These are phyloP conservation scores for Wallacemonas rigidus DNA, from an alignment of 208 protist genomes.

Conservation along the genomic window DNA sequence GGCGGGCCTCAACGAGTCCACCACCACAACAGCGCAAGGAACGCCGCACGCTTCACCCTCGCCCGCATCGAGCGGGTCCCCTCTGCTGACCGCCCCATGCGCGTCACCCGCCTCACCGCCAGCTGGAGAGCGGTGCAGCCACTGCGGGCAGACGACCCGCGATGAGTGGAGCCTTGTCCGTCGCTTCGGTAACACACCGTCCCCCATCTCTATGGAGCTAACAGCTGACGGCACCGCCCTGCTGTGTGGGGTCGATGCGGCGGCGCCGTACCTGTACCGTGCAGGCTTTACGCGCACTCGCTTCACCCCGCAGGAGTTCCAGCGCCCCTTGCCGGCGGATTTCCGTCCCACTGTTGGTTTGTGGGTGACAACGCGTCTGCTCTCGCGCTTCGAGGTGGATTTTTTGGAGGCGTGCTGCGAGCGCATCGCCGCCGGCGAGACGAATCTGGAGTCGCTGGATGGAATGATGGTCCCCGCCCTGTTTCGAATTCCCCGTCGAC, in stretches of 20 bases:
- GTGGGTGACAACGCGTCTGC: slow-evolving; percentile 61
- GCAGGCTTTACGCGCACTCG: slow-evolving; percentile 76
- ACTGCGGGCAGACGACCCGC: slow-evolving; percentile 42
- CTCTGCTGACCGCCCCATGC: background rate
- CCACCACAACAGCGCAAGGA: background rate
- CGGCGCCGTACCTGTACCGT: slow-evolving; percentile 66
- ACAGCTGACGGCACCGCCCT: slow-evolving; percentile 74
- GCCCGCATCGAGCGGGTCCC: background rate
- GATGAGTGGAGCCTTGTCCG: slow-evolving; percentile 68
- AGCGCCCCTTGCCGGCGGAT: background rate
- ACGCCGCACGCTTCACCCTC: background rate
- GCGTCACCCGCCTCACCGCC: background rate
- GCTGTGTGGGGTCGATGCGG: slow-evolving; percentile 67
- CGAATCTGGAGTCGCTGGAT: slow-evolving; percentile 40
- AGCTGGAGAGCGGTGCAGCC: slow-evolving; percentile 35
- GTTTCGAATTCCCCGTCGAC: slow-evolving; percentile 79
- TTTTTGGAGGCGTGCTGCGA: slow-evolving; percentile 88
- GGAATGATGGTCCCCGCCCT: slow-evolving; percentile 59
- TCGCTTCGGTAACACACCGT: slow-evolving; percentile 46
- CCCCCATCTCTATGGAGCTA: slow-evolving; percentile 70
- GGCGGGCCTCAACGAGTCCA: slow-evolving; percentile 21
- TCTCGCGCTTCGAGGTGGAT: slow-evolving; percentile 80
- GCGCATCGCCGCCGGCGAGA: slow-evolving; percentile 57
- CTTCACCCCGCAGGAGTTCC: slow-evolving; percentile 27
- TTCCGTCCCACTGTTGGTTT: slow-evolving; percentile 34